Base-by-base conservation (phyloP, 345 rosid genomes). In the Salix dunnii region DNA sequence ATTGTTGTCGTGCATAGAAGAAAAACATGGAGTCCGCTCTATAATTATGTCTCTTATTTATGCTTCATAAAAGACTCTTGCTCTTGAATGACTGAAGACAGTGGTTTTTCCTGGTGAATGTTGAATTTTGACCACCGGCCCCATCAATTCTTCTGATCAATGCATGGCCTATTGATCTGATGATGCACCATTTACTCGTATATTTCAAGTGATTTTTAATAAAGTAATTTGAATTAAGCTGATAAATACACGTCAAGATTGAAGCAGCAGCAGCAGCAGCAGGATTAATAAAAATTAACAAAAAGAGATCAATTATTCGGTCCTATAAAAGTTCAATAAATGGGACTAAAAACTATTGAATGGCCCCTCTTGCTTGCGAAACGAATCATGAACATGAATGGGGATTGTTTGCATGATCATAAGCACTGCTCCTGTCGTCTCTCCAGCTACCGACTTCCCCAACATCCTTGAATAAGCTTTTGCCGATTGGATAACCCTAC, bases 31-130 rank as follows among this genome's bases (percentile, higher is more conserved):
- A 76, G 87, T 78, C 53, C 69, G 33, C 43, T 72, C 40, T 79
- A 86, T 83, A 79, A 86, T 87, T 83, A 76, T 84, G 86, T 82
- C 82, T 68, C 35, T 67, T 18, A 11, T 42, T 2, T 42, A 33
- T 58, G 82, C 86, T 77, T 61, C 66, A 68, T 72, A 53, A 49
- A 78, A 74, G 78, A 53, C 60, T 67, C 75, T 3, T 73, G 11
- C 4, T n/a, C 58, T 76, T 68, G 40, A 78, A 81, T 83, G 77
- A 79, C 77, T 80, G 77, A 5, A 3, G 65, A 30, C 76, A 67
- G 74, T 80, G 42, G 13, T 80, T 61, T 30, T 67, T 35, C 38
- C 36, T 69, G 70, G 72, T 67, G 74, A 77, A 61, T 31, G 51
- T 51, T 51, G 74, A 75, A 75, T 70, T 81, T 79, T 81, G 81